A percentile compares a stretch with the other conserved stretches of the same genome.
phyloP scores from a whole-genome alignment of 306 rosid genomes.

The Citrullus colocynthis region DNA sequence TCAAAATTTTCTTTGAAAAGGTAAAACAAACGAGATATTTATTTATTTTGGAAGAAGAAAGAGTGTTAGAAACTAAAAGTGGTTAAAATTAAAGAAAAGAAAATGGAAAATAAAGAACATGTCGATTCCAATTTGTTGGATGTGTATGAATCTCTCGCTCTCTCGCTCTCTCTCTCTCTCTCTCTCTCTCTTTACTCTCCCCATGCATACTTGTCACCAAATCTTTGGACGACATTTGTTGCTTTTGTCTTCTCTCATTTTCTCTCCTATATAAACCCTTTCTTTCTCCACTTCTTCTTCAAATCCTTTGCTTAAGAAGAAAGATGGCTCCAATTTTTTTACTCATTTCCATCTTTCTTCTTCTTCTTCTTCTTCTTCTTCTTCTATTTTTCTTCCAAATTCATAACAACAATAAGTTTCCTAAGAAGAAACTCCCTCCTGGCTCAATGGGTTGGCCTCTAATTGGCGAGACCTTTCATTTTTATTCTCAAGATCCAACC shows the following conservation, averaged over 20 bases:
- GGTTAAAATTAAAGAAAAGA: background rate
- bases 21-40: background rate
- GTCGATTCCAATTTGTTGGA: background rate
- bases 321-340: constrained; percentile 25
- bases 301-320: background rate
- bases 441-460: constrained; percentile 97
- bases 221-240: constrained; percentile 7
- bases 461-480: constrained; percentile 75
- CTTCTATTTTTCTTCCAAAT: constrained; percentile 9
- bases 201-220: constrained; percentile 10
- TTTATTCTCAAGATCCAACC: constrained; percentile 66
- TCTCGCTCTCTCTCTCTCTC: background rate
- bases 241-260: background rate
- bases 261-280: constrained; percentile 1
- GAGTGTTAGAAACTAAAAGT: background rate
- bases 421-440: constrained; percentile 50
- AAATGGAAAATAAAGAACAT: background rate
- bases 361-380: constrained; percentile 12
- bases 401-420: background rate
- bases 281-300: background rate
- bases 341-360: constrained; percentile 21
- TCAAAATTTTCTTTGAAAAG: too few species aligned
- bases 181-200: background rate
- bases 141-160: constrained; percentile 7
- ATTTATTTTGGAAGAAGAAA: background rate